Conservation (phyloP, 1,284 basidiomycete species). For the Acaromyces ingoldii region DNA sequence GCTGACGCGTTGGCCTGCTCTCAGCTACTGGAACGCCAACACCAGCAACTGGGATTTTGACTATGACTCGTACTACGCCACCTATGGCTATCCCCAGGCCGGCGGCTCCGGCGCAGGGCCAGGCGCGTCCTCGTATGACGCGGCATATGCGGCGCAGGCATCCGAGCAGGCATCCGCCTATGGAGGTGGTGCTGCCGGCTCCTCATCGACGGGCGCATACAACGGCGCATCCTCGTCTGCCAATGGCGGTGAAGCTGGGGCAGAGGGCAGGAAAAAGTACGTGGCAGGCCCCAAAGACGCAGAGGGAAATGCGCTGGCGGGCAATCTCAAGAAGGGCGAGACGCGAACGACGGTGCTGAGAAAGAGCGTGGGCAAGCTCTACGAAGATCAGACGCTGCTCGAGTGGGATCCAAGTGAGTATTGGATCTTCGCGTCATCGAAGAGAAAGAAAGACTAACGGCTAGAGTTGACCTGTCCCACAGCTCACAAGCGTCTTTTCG, state of each 20-base stretch:
- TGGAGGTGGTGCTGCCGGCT: neutral
- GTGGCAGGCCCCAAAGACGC: slow-evolving; percentile 18
- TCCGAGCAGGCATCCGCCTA: slow-evolving; percentile 6
- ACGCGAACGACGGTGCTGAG: slow-evolving; percentile 89
- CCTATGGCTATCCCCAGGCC: slow-evolving; percentile 32
- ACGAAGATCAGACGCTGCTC: slow-evolving; percentile 94
- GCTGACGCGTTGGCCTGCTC: neutral
- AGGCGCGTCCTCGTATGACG: slow-evolving; percentile 9
- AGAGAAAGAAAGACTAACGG: neutral
- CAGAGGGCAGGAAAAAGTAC: slow-evolving; percentile 7
- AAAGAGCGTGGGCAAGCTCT: slow-evolving; percentile 89
- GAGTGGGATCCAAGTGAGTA: slow-evolving; percentile 94
- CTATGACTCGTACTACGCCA: slow-evolving; percentile 42
- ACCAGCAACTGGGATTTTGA: slow-evolving; percentile 47
- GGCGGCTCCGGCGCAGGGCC: slow-evolving; percentile 1
- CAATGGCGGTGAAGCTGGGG: neutral
- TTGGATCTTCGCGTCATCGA: slow-evolving; percentile 3
- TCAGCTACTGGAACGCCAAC: slow-evolving; percentile 43
- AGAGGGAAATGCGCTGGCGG: slow-evolving; percentile 23
- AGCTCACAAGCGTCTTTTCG: slow-evolving; percentile 97
- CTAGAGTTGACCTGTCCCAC: slow-evolving; percentile 3
- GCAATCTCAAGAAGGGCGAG: slow-evolving; percentile 68
- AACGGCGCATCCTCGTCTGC: neutral
- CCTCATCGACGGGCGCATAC: neutral
- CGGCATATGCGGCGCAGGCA: slow-evolving; percentile 17